phyloP scores from a whole-genome alignment of 2,329 filamentous ascomycete genomes.

The Microcyclospora pomicola region DNA sequence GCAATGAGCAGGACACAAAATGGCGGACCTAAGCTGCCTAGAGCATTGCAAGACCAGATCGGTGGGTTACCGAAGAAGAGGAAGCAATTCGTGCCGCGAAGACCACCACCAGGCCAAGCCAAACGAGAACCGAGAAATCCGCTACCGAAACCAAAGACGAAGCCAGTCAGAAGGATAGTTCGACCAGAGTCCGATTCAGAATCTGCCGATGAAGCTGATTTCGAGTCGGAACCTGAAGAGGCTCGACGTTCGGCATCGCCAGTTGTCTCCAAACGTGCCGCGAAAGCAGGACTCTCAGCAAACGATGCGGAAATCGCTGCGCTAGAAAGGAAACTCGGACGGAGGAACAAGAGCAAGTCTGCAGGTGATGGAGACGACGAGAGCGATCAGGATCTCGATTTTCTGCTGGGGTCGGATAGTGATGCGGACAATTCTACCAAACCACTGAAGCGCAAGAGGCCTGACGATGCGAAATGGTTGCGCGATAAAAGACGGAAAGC shows the following conservation, averaged over 20 bases:
- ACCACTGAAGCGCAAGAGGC: constrained; percentile 40
- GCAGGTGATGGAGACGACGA: constrained; percentile 68
- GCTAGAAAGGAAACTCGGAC: constrained; percentile 76
- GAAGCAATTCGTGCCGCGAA: constrained; percentile 16
- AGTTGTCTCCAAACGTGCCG: constrained; percentile 10
- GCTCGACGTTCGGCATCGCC: constrained; percentile 3
- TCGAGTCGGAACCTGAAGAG: constrained; percentile 1
- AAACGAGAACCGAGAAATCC: constrained; percentile 36
- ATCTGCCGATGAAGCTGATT: constrained; percentile 2
- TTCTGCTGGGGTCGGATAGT: constrained; percentile 47
- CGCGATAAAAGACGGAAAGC: constrained; percentile 44
- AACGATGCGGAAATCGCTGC: constrained; percentile 83
- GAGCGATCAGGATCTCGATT: constrained; percentile 58
- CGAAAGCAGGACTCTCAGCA: constrained; percentile 46
- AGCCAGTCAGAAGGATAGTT: constrained; percentile 1
- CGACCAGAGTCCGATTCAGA: constrained; percentile 1
- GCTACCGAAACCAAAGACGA: constrained; percentile 6
- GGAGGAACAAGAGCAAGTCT: constrained; percentile 52
- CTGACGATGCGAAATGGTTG: constrained; percentile 49
- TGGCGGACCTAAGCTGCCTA: constrained; percentile 31
- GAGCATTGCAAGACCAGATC: constrained; percentile 31
- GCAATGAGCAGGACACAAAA: no score
- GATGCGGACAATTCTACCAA: constrained; percentile 33
- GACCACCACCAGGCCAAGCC: constrained; percentile 51
- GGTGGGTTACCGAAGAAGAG: constrained; percentile 12